Base-by-base conservation (phyloP, 495 filamentous ascomycete genomes). In the Penicillium argentinense region DNA sequence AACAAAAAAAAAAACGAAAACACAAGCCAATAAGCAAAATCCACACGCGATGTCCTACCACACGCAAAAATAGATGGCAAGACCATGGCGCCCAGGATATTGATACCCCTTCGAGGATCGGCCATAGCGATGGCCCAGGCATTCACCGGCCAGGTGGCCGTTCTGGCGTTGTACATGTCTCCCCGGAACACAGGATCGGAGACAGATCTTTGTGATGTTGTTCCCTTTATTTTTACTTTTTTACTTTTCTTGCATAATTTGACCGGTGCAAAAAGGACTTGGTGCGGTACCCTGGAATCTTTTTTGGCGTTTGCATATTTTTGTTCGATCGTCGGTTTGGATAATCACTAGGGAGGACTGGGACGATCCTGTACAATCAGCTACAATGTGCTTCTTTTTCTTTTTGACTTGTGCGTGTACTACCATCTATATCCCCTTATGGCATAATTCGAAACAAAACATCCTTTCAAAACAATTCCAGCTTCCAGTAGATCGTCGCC, bases 91-190 rank as follows among this genome's bases (percentile, higher is more conserved):
- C n/a, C n/a, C n/a, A n/a, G n/a, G 48, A 53, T 47, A 40, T 55
- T 61, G 60, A 64, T 64, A 64, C 60, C 60, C 60, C 30, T 45
- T 53, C 32, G 41, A 54, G 54, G 51, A 56, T 56, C 42, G 48
- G 38, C 13, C 56, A 46, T 42, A 43, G 36, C 46, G 14, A 36
- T 52, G 49, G 49, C 37, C 48, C 23, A 34, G 47, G 53, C 59
- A 62, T 49, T 38, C 47, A 42, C 47, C 47, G 60, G 60, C 51
- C 48, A 55, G 49, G 40, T 61, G 62, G 56, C 53, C 55, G 60
- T 49, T 49, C 43, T 55, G 64, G 66, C 64, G 66, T 72, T 69
- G 58, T 67, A 63, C 55, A 69, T 60, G 60, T 64, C 42, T 48
- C 45, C 36, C 42, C 32, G 43, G 44, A n/a, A n/a, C 22, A 18